phyloP scores from a whole-genome alignment of 768 basidiomycete genomes.

The Lanmaoa pseudosensibilis region DNA sequence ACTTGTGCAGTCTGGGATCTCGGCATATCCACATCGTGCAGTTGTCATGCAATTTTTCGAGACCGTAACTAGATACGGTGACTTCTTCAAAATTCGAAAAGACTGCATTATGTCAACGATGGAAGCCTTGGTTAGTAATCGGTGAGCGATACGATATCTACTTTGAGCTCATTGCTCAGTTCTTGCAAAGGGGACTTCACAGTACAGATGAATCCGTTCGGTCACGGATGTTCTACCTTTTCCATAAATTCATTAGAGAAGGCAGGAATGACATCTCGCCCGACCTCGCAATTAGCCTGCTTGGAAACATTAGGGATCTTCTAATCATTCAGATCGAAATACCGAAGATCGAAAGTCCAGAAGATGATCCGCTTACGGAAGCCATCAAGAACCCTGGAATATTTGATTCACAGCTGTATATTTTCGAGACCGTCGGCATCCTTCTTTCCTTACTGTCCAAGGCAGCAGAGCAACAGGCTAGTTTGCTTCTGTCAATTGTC shows the following conservation, averaged over 20 bases:
- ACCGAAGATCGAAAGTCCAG: conserved; percentile 71
- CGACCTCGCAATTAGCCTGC: conserved; percentile 67
- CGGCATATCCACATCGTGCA: conserved; percentile 76
- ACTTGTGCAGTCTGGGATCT: conserved; percentile 80
- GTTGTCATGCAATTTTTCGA: conserved; percentile 94
- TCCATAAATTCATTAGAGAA: conserved; percentile 89
- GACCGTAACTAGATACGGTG: conserved; percentile 85
- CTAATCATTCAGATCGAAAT: conserved; percentile 73
- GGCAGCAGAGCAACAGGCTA: conserved; percentile 63
- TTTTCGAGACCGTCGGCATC: conserved; percentile 89
- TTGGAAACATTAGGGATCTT: conserved; percentile 75
- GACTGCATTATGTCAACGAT: conserved; percentile 85
- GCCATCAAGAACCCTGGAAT: conserved; percentile 68
- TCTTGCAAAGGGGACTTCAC: conserved; percentile 73
- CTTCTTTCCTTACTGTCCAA: conserved; percentile 77
- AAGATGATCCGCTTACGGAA: conserved; percentile 76
- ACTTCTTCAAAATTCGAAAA: conserved; percentile 94
- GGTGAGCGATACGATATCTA: conserved; percentile 48
- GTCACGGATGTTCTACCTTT: conserved; percentile 86
- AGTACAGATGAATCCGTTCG: conserved; percentile 67
- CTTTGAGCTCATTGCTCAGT: conserved; percentile 1
- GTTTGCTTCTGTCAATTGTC: conserved; percentile 71
- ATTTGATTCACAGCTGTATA: conserved; percentile 90
- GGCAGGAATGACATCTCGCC: conserved; percentile 72
- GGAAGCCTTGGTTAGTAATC: conserved; percentile 80